Percentiles rank a stretch among this genome's conserved stretches.
phyloP scores from a whole-genome alignment of 768 basidiomycete genomes.

The Exidia glandulosa region DNA sequence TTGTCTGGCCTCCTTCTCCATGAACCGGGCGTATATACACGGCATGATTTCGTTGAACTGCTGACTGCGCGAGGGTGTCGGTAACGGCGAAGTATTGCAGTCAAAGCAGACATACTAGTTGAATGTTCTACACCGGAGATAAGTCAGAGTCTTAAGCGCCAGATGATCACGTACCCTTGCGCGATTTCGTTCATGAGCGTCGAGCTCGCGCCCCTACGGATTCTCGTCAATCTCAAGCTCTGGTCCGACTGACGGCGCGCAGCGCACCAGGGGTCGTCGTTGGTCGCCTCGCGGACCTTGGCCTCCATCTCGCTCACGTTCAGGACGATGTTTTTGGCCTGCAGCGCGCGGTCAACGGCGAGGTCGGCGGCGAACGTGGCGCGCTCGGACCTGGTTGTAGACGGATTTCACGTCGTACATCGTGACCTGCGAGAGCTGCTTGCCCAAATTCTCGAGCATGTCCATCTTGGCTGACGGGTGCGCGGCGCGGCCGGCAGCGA shows the following conservation, averaged over 20 bases:
- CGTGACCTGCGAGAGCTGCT: constrained; percentile 68
- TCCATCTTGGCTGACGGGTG: constrained; percentile 44
- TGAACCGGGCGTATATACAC: constrained; percentile 85
- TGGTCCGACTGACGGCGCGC: no score
- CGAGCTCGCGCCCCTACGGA: constrained; percentile 93
- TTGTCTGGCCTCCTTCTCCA: constrained; percentile 96
- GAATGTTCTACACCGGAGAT: constrained; percentile 62
- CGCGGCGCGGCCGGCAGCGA: neutral
- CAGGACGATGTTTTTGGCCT: constrained; percentile 95
- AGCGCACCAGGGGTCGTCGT: constrained; percentile 95
- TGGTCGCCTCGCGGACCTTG: constrained; percentile 93
- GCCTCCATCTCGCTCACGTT: constrained; percentile 96
- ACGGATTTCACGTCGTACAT: constrained; percentile 90
- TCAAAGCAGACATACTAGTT: constrained; percentile 61
- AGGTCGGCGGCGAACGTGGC: neutral
- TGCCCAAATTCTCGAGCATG: constrained; percentile 63
- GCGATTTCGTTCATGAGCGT: constrained; percentile 98
- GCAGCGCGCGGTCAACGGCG: constrained; percentile 1
- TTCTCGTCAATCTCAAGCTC: neutral
- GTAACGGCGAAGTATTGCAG: neutral
- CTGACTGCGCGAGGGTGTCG: constrained; percentile 43
- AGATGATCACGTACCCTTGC: constrained; percentile 58
- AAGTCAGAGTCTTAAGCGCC: neutral
- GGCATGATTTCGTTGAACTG: constrained; percentile 99
- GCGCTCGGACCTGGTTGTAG: constrained; percentile 69